A percentile compares a stretch with the other conserved stretches of the same genome.
These are phyloP conservation scores for Perkinsus chesapeaki DNA, from an alignment of 169 alveolate species.

Conservation along the genomic window DNA sequence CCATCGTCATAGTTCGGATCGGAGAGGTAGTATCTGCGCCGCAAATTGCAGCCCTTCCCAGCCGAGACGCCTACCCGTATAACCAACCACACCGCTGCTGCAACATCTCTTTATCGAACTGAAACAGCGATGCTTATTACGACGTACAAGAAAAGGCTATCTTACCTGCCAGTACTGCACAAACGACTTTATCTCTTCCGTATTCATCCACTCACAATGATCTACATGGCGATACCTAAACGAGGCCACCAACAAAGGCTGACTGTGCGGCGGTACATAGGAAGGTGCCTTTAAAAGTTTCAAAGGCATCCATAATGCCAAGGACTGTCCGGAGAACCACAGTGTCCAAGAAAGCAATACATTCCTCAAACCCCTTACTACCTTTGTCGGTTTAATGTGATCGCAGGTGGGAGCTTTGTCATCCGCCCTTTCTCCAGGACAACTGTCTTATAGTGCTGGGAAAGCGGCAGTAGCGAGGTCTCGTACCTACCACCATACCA, in stretches of 20 bases:
- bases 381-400: not conserved
- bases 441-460: not conserved
- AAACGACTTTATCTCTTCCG: not conserved
- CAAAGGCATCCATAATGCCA: too few species aligned
- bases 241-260: too few species aligned
- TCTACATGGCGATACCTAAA: not conserved
- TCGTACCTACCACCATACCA: not conserved
- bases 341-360: too few species aligned
- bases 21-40: not conserved
- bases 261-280: too few species aligned
- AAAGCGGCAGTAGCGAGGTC: not conserved
- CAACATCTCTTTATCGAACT: not conserved
- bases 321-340: too few species aligned
- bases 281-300: too few species aligned
- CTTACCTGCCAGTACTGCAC: not conserved
- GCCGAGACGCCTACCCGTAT: not conserved
- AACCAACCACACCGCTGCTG: not conserved
- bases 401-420: not conserved
- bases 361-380: not conserved
- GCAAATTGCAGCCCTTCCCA: not conserved
- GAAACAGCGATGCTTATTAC: too few species aligned
- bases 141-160: too few species aligned
- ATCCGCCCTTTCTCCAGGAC: not conserved
- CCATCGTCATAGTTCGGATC: not conserved
- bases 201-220: not conserved